A percentile compares a stretch with the other conserved stretches of the same genome.
phyloP scores from a whole-genome alignment of 2,329 filamentous ascomycete genomes.

The Trichoderma atroviride region DNA sequence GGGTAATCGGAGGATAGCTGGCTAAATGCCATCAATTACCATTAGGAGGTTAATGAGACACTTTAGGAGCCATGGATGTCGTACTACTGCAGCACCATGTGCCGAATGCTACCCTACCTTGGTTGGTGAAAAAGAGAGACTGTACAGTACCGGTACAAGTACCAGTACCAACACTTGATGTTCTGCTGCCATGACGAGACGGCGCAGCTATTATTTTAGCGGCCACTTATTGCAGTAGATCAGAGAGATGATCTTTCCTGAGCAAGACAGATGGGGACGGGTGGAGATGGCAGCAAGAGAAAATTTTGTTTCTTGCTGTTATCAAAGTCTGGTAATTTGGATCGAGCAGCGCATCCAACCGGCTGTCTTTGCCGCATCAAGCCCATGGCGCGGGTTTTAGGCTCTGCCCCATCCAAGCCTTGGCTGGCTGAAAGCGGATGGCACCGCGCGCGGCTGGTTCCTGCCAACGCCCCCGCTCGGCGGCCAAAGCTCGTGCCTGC shows the following conservation, averaged over 20 bases:
- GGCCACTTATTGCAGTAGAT: neutral
- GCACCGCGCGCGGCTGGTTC: slow-evolving; percentile 22
- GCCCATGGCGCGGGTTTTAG: neutral
- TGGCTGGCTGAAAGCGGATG: slow-evolving; percentile 27
- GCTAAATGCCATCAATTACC: neutral
- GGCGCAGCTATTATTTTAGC: neutral
- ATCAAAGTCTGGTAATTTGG: neutral
- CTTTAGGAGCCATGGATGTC: neutral
- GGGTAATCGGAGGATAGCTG: neutral
- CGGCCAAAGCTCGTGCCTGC: slow-evolving; percentile 16
- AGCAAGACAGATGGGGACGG: neutral
- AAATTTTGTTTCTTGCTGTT: neutral
- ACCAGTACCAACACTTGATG: neutral
- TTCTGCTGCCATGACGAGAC: neutral
- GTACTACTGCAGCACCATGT: neutral
- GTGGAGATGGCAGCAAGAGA: neutral
- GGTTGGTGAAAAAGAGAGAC: neutral
- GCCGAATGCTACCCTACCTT: neutral
- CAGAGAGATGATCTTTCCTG: neutral
- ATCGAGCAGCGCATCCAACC: neutral
- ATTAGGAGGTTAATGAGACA: neutral
- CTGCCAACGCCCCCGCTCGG: slow-evolving; percentile 20
- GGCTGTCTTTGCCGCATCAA: too few relatives aligned
- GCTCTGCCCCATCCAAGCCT: neutral
- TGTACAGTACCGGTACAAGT: too few relatives aligned